Evolutionary conservation across 495 filamentous ascomycete genomes (phyloP), one percentile per base, ranked within the genome.

Genomic region (Trichocladium antarcticum): DNA sequence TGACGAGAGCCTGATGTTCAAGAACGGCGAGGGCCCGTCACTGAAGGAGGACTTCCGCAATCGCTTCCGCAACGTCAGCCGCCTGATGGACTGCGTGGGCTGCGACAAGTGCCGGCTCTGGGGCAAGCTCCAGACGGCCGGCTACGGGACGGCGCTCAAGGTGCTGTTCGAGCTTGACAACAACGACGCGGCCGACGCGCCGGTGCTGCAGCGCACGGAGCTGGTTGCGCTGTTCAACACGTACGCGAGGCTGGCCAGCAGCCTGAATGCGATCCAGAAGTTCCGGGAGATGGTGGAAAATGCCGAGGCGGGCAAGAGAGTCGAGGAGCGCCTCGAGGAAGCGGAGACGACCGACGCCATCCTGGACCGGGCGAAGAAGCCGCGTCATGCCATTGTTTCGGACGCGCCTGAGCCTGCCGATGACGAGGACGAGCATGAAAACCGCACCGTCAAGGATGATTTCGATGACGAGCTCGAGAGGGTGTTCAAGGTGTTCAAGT

Each of bases 61-160:
- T 62, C 85, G 92, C 12, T 97, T 98, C 77, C 78, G 92, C 55
- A 98, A 98, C 55, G 87, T 98, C 45, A 89, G 83, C 55, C 79
- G 92, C 17, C 70, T 97, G 57, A 98, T 98, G 92, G 92, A 98
- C 68, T 98, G 92, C 64, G 92, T 97, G 14, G 92, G 92, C 17
- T 98, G 92, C 67, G 92, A 98, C 70, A 98, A 98, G 69, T 98
- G 92, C 68, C 80, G 92, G 14, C 79, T 98, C 3, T 98, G 92
- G 93, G 92, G 92, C 42, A 98, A 97, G 66, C 66, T 98, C n/a
- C 92, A 98, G 64, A 92, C 88, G 6, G 85, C 84, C 16, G 92
- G 92, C 14, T 97, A 95, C 59, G 93, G 92, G 29, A 89, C 92
- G 1, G 92, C 92, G 9, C 67, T 98, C 31, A 98, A 98, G 66